Base-by-base conservation (phyloP, 108 stramenopile genomes). In the Parmales sp. region DNA sequence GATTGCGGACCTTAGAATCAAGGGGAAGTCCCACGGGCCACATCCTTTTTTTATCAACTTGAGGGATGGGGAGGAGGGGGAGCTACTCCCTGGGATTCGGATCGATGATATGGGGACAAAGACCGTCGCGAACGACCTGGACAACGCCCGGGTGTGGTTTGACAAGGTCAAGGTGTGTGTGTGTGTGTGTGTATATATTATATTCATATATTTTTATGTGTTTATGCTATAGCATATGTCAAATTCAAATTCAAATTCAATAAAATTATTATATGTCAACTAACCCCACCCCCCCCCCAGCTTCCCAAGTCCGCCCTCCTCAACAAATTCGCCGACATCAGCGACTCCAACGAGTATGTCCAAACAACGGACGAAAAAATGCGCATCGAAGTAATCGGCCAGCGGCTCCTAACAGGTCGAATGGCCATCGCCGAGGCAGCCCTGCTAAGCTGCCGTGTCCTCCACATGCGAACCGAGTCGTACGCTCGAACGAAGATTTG, bases 301-400 rank as follows among this genome's bases (percentile, higher is more conserved):
- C 44, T 74, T 1, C 67, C 67, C 31, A 44, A 44, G 38, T 18
- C 25, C 37, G 51, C 60, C 28, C 38, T 74, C 19, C 46, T 74
- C 19, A 74, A 64, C 68, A 64, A 65, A 39, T 74, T 54, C 39
- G 68, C 68, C 13, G 73, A 74, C 48, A 69, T 74, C 38, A 22
- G 37, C 28, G 38, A 60, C 11, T 4, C 25, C 63, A 38, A 64
- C 63, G 25, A 68, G 22, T 74, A 74, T 39, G 68, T 69, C 19
- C 73, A 74, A 29, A 74, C 68, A 8, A 69, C 69, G 7, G 68
- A 63, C 37, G 39, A 43, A 7, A 36, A n/a, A 7, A 74, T 74
- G 73, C 65, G 71, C 45, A 63, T 72, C 66, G 69, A 74, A 45
- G 69, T 74, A 0, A 69, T 74, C 68, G 73, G 73, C 37, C 73